These are phyloP conservation scores for Cyamopsis tetragonoloba DNA, from an alignment of 306 rosid genomes.

Conservation along the genomic window DNA sequence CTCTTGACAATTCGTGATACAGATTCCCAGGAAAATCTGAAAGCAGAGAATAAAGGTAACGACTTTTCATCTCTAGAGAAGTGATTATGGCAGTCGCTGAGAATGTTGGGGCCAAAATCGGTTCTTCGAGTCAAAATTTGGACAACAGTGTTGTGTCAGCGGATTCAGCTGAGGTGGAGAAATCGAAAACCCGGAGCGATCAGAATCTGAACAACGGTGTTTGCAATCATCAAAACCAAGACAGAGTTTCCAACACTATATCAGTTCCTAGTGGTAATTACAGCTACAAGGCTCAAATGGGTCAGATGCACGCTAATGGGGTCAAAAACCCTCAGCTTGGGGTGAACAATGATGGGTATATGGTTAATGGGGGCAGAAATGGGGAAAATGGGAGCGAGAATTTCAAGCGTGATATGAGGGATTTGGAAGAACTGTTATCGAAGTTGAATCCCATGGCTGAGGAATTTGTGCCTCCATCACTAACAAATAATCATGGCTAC, in stretches of 20 bases:
- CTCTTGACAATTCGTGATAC: background rate
- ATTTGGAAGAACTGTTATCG: slow-evolving; percentile 85
- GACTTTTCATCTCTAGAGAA: slow-evolving; percentile 19
- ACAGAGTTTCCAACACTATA: slow-evolving; percentile 34
- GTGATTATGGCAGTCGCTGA: slow-evolving; percentile 89
- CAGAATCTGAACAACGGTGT: slow-evolving; percentile 42
- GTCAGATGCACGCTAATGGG: slow-evolving; percentile 59
- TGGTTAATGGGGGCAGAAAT: slow-evolving; percentile 36
- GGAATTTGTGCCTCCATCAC: slow-evolving; percentile 92
- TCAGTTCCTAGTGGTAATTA: slow-evolving; percentile 41
- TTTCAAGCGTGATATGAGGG: slow-evolving; percentile 82
- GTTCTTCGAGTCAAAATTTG: slow-evolving; percentile 45
- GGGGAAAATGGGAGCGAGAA: slow-evolving; percentile 51
- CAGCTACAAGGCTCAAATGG: slow-evolving; percentile 47
- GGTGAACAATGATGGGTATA: slow-evolving; percentile 49
- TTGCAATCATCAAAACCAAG: slow-evolving; percentile 32
- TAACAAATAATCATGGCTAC: slow-evolving; percentile 52
- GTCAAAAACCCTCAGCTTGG: slow-evolving; percentile 45
- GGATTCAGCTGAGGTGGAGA: slow-evolving; percentile 55
- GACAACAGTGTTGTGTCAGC: slow-evolving; percentile 50
- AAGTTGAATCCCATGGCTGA: slow-evolving; percentile 98
- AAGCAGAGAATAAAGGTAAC: background rate
- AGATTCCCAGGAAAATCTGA: slow-evolving; percentile 31
- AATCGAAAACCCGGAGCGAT: slow-evolving; percentile 56
- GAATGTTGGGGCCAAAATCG: slow-evolving; percentile 58